Conservation (phyloP, 768 basidiomycete genomes). For the Tylopilus vinaceipallidus region DNA sequence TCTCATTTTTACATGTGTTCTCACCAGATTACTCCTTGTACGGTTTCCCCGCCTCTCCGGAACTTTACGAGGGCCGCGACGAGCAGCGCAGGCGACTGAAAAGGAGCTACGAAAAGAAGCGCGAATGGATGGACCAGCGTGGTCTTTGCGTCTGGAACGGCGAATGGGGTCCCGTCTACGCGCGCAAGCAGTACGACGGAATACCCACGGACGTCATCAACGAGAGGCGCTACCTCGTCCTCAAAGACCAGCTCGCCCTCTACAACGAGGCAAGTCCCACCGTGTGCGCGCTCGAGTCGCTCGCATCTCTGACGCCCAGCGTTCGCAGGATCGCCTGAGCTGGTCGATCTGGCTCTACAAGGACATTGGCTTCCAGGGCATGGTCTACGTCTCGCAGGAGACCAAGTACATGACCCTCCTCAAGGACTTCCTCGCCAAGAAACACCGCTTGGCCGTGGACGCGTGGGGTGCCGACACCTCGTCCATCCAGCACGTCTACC, state of each 20-base stretch:
- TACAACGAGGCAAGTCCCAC: constrained; percentile 45
- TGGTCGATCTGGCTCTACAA: constrained; percentile 92
- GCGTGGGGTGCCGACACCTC: constrained; percentile 74
- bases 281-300: not conserved
- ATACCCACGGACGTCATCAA: constrained; percentile 65
- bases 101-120: constrained; percentile 68
- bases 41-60: constrained; percentile 64
- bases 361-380: constrained; percentile 84
- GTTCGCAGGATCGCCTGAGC: constrained; percentile 54
- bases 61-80: constrained; percentile 50
- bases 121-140: constrained; percentile 71
- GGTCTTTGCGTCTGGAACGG: constrained; percentile 75
- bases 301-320: not conserved
- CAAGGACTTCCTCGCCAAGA: constrained; percentile 68
- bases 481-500: constrained; percentile 54
- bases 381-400: constrained; percentile 69
- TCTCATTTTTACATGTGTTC: not conserved
- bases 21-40: constrained; percentile 38
- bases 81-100: constrained; percentile 51
- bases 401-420: constrained; percentile 74
- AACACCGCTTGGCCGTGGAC: constrained; percentile 74
- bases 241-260: constrained; percentile 71
- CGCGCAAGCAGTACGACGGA: constrained; percentile 58
- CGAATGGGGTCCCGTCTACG: constrained; percentile 84
- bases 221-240: constrained; percentile 56